Evolutionary conservation across 2,329 filamentous ascomycete species (phyloP).

Genomic region (Fusarium luffae): DNA sequence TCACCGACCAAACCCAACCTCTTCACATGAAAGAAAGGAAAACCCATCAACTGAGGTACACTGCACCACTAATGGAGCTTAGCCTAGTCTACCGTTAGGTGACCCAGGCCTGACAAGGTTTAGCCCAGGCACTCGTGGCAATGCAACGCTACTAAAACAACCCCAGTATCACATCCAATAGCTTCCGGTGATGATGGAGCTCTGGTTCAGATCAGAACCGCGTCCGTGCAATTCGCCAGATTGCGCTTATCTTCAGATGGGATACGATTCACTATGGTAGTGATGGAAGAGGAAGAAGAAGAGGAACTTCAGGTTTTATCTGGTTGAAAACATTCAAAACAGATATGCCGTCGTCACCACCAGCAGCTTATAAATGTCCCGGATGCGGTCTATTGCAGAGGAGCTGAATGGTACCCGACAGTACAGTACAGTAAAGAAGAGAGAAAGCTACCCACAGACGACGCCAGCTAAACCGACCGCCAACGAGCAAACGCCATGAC

Average conservation of each 20-base stretch:
- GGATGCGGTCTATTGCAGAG: conserved; percentile 33
- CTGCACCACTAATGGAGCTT: neutral
- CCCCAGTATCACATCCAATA: conserved; percentile 35
- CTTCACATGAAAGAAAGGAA: neutral
- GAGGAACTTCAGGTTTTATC: neutral
- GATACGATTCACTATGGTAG: neutral
- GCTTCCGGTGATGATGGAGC: conserved; percentile 21
- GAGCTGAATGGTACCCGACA: neutral
- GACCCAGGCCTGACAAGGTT: conserved; percentile 19
- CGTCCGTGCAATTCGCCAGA: conserved; percentile 4
- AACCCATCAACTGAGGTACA: neutral
- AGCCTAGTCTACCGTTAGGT: conserved; percentile 5
- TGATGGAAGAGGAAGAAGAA: neutral
- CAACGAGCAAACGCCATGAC: conserved; percentile 24
- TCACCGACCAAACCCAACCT: conserved; percentile 23
- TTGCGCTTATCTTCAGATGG: conserved; percentile 9
- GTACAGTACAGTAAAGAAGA: neutral
- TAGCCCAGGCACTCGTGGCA: conserved; percentile 38
- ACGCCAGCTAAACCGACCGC: conserved; percentile 11
- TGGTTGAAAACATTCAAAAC: neutral
- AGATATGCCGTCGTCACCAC: neutral
- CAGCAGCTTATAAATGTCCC: conserved; percentile 8
- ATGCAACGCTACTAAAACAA: conserved; percentile 32
- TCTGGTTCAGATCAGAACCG: conserved; percentile 1
- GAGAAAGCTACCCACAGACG: neutral